phyloP scores from a whole-genome alignment of 2,329 filamentous ascomycete genomes.

The Geosmithia morbida region DNA sequence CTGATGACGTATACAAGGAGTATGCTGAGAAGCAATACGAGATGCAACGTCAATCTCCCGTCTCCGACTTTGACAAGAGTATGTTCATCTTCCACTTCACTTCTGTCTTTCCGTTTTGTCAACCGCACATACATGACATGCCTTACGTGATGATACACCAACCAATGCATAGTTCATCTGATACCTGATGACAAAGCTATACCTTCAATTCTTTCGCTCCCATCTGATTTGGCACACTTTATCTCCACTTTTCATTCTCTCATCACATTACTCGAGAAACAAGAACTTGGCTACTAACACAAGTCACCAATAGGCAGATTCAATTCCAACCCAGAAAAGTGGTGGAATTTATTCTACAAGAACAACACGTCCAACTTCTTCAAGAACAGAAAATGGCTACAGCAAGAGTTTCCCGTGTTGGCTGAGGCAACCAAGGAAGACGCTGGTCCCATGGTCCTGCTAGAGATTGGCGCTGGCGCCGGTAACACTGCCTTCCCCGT shows the following conservation, averaged over 20 bases:
- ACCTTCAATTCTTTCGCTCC: constrained; percentile 55
- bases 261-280: not conserved
- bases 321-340: constrained; percentile 80
- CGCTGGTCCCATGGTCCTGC: constrained; percentile 53
- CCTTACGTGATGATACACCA: constrained; percentile 35
- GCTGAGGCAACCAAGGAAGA: constrained; percentile 56
- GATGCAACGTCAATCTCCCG: constrained; percentile 72
- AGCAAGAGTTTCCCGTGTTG: constrained; percentile 90
- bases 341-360: constrained; percentile 98
- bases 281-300: constrained; percentile 20
- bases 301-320: constrained; percentile 47
- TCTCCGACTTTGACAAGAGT: constrained; percentile 87
- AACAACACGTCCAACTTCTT: constrained; percentile 97
- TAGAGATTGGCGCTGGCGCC: constrained; percentile 90
- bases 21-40: constrained; percentile 76
- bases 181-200: constrained; percentile 45
- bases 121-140: constrained; percentile 2
- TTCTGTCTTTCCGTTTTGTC: constrained; percentile 1
- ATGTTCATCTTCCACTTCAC: constrained; percentile 17
- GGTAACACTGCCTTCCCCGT: constrained; percentile 96
- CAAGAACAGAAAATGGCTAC: constrained; percentile 95
- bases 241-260: not conserved
- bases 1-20: constrained; percentile 74
- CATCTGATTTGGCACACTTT: constrained; percentile 39
- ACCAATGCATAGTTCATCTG: constrained; percentile 59